Percentiles rank a stretch among this genome's conserved stretches.
phyloP scores from a whole-genome alignment of 139 green algal genomes.

The Monoraphidium neglectum region DNA sequence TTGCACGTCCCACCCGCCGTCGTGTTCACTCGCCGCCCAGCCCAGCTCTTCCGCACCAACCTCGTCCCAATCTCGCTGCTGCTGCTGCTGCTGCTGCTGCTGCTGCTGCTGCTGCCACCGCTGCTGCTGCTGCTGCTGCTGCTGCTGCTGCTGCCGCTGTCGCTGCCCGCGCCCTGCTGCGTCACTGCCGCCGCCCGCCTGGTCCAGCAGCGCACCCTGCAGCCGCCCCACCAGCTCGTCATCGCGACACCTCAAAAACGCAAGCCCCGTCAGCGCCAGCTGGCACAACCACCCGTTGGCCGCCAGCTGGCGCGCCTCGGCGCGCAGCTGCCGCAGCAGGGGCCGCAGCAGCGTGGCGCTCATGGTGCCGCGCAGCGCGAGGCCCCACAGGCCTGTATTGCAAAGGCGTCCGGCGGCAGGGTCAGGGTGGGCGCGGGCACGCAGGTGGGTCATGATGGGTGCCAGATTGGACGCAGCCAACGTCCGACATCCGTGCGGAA shows the following conservation, averaged over 20 bases:
- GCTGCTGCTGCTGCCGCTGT: neutral
- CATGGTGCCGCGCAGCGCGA: too few species aligned
- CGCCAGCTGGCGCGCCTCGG: neutral
- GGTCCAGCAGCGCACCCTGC: neutral
- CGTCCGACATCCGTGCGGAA: too few species aligned
- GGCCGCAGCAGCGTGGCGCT: too few species aligned
- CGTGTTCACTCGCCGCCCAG: too few species aligned
- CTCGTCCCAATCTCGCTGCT: too few species aligned
- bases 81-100: neutral
- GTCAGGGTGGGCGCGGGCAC: too few species aligned
- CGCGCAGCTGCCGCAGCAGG: neutral
- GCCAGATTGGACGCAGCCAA: too few species aligned
- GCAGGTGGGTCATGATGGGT: too few species aligned
- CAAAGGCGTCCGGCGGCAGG: too few species aligned
- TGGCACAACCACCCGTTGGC: neutral
- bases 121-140: slow-evolving; percentile 1
- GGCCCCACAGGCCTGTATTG: too few species aligned
- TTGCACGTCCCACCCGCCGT: neutral
- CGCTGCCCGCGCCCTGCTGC: neutral
- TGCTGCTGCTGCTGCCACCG: neutral
- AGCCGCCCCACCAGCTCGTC: neutral
- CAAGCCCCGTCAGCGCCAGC: neutral
- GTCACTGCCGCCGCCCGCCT: too few species aligned
- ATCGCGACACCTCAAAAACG: neutral
- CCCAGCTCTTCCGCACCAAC: too few species aligned